Base-by-base conservation (phyloP, 805 yeast species). In the Saturnispora ahearnii region DNA sequence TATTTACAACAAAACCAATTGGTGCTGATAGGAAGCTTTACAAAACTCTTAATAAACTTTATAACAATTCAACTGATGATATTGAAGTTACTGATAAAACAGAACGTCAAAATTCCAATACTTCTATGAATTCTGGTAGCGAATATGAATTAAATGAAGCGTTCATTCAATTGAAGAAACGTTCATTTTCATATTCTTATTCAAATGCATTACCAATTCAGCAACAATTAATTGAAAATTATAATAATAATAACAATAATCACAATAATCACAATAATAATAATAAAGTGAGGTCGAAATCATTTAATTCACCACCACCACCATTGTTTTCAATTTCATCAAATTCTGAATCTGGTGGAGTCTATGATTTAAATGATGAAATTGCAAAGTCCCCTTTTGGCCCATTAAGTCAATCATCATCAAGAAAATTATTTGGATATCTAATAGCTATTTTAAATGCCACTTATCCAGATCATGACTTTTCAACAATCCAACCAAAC, bases 401-500 rank as follows among this genome's bases (percentile, higher is more conserved):
- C 0, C 96, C 97, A 0, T 73, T 93, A 32, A 85, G 84, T 60
- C 84, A 83, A 58, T 79, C 84, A n/a, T 81, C 93, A 1, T 84
- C 95, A 42, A 77, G 96, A 55, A 84, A 88, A 65, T 82, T 90
- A 1, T 93, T 91, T 70, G 93, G 96, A 0, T 87, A 90, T 62
- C 71, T 93, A 44, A 87, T 93, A 52, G 93, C 95, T 1, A 89
- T 90, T 33, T 73, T 93, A 48, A 93, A 93, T 64, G 86, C 95
- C 7, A 83, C 95, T 4, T 91, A 87, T 62, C 98, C 99, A 0
- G 99, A 93, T 64, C 96, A 93, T 61, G 99, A 93, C 62, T 93
- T 91, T 59, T 77, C 95, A 11, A 77, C 84, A 26, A 76, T 93
- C 54, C 88, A 87, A 61, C 99, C 99, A 1, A 73, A 73, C 18